Base-by-base conservation (phyloP, 495 filamentous ascomycete species). In the Trichoderma reesei region DNA sequence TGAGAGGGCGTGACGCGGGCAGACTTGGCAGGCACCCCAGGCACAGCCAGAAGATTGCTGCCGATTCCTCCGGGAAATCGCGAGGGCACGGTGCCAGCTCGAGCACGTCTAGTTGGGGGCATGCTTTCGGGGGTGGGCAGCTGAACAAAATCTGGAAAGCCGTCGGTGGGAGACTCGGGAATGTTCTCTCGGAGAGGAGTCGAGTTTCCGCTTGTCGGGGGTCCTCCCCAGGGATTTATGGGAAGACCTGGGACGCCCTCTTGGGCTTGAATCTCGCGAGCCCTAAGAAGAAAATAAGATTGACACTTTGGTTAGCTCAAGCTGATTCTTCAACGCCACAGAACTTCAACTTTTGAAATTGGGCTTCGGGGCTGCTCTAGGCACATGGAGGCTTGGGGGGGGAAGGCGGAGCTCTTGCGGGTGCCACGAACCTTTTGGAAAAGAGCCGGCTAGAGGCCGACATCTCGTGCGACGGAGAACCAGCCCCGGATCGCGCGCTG, bases 121-220 rank as follows among this genome's bases (percentile, higher is more conserved):
- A 78, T 76, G 76, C 68, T 81, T 73, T 73, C 87, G 67, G 74
- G 79, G 61, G 75, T 81, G 71, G 80, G 84, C 74, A 73, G 79
- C 65, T 90, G 85, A 42, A 89, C 82, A 71, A 95, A 88, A 70
- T 97, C 92, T 20, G 94, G 92, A 69, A 97, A 98, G 65, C 89
- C 93, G 76, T 97, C 94, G 69, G 90, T 91, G 63, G 89, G 91
- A n/a, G 92, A 96, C 78, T 98, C 94, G 67, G 94, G 95, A 62
- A 97, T 96, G 63, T 94, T 96, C 77, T 98, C 94, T 66, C 94
- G 89, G 64, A 98, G 83, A 66, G 94, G 95, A 26, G 94, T 98
- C 56, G 94, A 96, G 78, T 95, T 88, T 63, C 91, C 92, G 72
- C 92, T 96, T 39, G 95, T 93, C 62, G 94, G 94, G 44, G 94